Percentiles rank a stretch among this genome's conserved stretches.
Evolutionary conservation across 129 eudicot species (phyloP).

Genomic region (Flaveria brownii): DNA sequence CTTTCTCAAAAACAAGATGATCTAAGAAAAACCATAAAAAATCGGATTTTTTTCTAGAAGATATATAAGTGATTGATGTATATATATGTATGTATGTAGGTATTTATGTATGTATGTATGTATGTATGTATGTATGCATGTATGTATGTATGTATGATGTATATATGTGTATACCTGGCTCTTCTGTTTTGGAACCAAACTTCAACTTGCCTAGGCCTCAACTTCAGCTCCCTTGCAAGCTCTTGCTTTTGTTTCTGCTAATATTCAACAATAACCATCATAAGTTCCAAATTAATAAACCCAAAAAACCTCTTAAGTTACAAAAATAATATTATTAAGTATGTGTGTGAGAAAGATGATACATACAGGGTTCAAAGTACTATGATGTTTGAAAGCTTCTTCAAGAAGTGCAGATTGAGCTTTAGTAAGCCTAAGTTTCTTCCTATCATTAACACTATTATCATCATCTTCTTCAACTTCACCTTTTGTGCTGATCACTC

Average conservation of each 20-base stretch:
- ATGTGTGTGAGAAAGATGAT: not conserved
- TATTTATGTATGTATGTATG: too few species aligned
- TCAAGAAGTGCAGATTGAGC: slow-evolving; percentile 91
- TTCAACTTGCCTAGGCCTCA: slow-evolving; percentile 92
- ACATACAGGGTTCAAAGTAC: slow-evolving; percentile 89
- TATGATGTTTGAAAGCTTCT: slow-evolving; percentile 87
- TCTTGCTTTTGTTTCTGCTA: slow-evolving; percentile 97
- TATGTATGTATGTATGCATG: too few species aligned
- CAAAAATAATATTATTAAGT: not conserved
- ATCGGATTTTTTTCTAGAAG: not conserved
- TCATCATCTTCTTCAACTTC: slow-evolving; percentile 63
- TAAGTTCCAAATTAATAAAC: slow-evolving; percentile 22
- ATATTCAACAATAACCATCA: slow-evolving; percentile 34
- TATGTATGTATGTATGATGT: too few species aligned
- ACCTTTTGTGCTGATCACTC: slow-evolving; percentile 21
- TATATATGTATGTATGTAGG: too few species aligned
- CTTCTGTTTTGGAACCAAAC: slow-evolving; percentile 97
- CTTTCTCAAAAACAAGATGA: not conserved
- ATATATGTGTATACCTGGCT: slow-evolving; percentile 59
- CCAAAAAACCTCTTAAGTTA: not conserved
- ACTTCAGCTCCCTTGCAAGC: slow-evolving; percentile 72
- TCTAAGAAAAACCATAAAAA: not conserved
- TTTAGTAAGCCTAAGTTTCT: slow-evolving; percentile 92
- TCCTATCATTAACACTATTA: slow-evolving; percentile 52
- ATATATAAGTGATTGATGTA: not conserved